Evolutionary conservation across 78 protist species (phyloP).

Genomic region (Speleostelium caveatum): DNA sequence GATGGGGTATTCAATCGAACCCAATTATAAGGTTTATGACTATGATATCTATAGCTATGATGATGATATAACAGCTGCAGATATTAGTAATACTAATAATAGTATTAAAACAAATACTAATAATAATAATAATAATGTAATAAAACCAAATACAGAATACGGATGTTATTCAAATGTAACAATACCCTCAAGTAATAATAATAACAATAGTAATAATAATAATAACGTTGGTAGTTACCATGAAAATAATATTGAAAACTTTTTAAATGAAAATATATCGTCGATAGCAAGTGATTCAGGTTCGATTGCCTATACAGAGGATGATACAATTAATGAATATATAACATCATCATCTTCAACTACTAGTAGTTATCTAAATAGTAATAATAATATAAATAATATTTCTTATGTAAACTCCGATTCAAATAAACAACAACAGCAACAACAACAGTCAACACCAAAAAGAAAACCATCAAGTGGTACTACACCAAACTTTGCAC

Average conservation of each 20-base stretch:
- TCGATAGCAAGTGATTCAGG: background rate
- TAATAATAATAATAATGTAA: slow-evolving; percentile 5
- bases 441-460: background rate
- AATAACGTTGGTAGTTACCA: slow-evolving; percentile 6
- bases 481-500: background rate
- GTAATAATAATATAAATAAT: background rate
- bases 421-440: background rate
- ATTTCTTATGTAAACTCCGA: background rate
- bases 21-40: slow-evolving; percentile 35
- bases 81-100: background rate
- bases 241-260: background rate
- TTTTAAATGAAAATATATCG: background rate
- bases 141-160: background rate
- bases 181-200: background rate
- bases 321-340: too few species aligned
- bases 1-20: background rate
- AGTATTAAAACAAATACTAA: background rate
- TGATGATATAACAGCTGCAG: slow-evolving; percentile 4
- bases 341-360: background rate
- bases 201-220: slow-evolving; percentile 14
- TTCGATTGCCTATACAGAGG: background rate
- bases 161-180: background rate
- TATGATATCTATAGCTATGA: slow-evolving; percentile 58
- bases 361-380: background rate
- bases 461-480: background rate